phyloP scores from a whole-genome alignment of 208 protist genomes.

The Kentomonas sorsogonicus region DNA sequence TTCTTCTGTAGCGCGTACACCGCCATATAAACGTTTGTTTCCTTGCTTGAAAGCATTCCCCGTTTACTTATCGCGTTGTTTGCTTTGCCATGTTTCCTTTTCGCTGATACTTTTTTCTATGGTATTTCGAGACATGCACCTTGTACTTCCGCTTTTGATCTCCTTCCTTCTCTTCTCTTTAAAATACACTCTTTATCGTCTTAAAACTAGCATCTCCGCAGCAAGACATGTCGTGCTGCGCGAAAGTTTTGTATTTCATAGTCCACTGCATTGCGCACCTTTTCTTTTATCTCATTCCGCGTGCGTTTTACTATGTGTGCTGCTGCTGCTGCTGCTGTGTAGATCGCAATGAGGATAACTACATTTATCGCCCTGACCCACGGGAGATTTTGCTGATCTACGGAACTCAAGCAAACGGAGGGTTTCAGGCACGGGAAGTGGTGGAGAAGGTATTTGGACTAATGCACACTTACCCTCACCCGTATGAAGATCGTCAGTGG shows the following conservation, averaged over 20 bases:
- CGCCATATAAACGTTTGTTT: no score
- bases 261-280: constrained; percentile 32
- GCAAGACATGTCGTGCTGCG: constrained; percentile 9
- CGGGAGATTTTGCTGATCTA: constrained; percentile 28
- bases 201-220: constrained; percentile 3
- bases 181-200: constrained; percentile 11
- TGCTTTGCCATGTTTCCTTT: no score
- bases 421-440: no score
- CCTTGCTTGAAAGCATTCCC: no score
- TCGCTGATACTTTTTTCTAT: no score
- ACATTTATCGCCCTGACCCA: constrained; percentile 20
- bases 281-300: constrained; percentile 31
- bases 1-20: no score
- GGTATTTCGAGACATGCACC: no score
- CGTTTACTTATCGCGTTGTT: no score
- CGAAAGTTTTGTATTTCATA: constrained; percentile 24
- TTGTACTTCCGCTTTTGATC: no score
- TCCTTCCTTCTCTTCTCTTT: constrained; percentile 2
- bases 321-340: constrained; percentile 18
- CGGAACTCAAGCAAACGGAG: constrained; percentile 9
- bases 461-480: constrained; percentile 15
- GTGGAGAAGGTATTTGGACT: constrained; percentile 32
- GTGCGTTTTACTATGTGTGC: constrained; percentile 13
- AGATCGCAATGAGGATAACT: constrained; percentile 13
- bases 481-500: constrained; percentile 29